phyloP scores from a whole-genome alignment of 208 protist genomes.

The Crithidia mellificae region DNA sequence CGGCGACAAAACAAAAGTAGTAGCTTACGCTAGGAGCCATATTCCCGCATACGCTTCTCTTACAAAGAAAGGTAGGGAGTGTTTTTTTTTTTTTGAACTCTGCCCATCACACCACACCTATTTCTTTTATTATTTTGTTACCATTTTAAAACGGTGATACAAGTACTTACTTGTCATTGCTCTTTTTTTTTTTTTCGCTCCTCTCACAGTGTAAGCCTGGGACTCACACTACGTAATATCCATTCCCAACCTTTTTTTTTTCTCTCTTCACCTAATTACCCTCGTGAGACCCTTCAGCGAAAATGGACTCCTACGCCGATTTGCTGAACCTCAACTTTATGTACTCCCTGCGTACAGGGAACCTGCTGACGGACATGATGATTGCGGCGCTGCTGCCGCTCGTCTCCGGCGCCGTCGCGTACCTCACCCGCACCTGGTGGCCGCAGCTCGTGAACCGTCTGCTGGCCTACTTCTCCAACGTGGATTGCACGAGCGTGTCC shows the following conservation, averaged over 20 bases:
- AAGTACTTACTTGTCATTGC: no score
- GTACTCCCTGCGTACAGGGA: conserved; percentile 83
- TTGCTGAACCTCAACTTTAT: conserved; percentile 90
- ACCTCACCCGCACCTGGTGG: conserved; percentile 55
- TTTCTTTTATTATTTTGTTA: no score
- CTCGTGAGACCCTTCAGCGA: no score
- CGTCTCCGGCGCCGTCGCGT: conserved; percentile 46
- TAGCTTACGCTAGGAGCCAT: no score
- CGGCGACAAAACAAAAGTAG: no score
- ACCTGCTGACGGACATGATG: conserved; percentile 79
- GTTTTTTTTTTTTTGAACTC: conserved; percentile 1
- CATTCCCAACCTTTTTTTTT: no score
- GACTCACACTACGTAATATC: neutral
- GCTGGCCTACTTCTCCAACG: conserved; percentile 24
- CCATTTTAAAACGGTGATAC: no score
- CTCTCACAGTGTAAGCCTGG: no score
- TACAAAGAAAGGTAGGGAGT: no score
- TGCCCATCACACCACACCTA: neutral
- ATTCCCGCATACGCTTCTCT: no score
- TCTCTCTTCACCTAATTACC: no score
- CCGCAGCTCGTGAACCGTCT: conserved; percentile 36
- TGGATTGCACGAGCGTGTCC: conserved; percentile 26
- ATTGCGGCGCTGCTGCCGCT: conserved; percentile 81
- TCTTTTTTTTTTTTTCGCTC: no score
- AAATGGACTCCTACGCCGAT: conserved; percentile 80